Base-by-base conservation (phyloP, 495 filamentous ascomycete species). In the Oidiodendron maius region DNA sequence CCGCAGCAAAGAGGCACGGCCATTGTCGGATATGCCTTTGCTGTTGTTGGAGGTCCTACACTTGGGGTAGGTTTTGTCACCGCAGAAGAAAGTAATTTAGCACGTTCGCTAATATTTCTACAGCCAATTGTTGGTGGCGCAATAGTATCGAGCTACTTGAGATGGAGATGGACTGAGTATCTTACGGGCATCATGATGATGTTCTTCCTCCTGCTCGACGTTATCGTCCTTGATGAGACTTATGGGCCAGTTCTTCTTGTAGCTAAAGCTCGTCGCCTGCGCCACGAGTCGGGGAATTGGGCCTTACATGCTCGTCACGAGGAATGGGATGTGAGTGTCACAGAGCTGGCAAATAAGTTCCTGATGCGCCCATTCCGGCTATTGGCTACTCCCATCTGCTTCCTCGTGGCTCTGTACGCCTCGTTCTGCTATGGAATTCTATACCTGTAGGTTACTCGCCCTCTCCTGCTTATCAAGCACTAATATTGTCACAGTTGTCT, bases 1-100 rank as follows among this genome's bases (percentile, higher is more conserved):
- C 68, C 82, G 21, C 84, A 88, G 52, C 83, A 89, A 57, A 74
- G 86, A 38, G 86, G 85, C 55, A 80, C 88, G 18, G 84, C 86
- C 2, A 89, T 90, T 83, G 84, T 84, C 20, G 82, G 82, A 30
- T 90, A 88, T 64, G 81, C 76, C 18, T 83, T 85, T 32, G 83
- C 84, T 32, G 85, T 86, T 1, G 88, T 90, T 59, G 70, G 87
- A 24, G 86, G 85, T 3, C 84, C 86, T 38, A 83, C 42, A 11
- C 32, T 50, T 40, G 46, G 46, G 17, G 38, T 40, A 30, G 20
- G 17, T 21, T 20, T 40, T 40, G 3, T 40, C 38, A 21, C 26
- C 26, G 22, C 11, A 21, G 15, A 4, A 3, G 38, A 20, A 40
- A 21, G 38, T 21, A 11, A 40, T 40, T 22, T 40, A 17, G 5